Percentiles rank a stretch among this genome's conserved stretches.
phyloP scores from a whole-genome alignment of 2,329 filamentous ascomycete genomes.

The Thelonectria blattea region DNA sequence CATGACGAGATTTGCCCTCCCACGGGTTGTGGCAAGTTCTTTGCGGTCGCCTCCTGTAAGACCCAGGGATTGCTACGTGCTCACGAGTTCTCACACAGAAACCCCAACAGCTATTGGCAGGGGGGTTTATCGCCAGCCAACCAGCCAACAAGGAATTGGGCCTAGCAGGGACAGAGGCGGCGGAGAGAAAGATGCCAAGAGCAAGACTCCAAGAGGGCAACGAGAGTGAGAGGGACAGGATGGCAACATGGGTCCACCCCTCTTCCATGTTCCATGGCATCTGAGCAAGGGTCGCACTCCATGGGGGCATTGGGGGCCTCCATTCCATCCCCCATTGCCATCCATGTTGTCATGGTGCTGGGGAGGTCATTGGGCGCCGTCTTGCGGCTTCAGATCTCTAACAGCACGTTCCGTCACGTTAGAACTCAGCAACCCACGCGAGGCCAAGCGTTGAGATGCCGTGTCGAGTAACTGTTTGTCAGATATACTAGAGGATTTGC shows the following conservation, averaged over 20 bases:
- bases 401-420: constrained; percentile 3
- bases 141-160: constrained; percentile 1
- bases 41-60: not conserved
- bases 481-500: constrained; percentile 15
- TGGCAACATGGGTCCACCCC: constrained; percentile 11
- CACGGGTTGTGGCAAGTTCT: not conserved
- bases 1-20: not conserved
- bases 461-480: constrained; percentile 14
- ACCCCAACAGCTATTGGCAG: not conserved
- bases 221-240: constrained; percentile 5
- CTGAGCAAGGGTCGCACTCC: constrained; percentile 15
- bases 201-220: not conserved
- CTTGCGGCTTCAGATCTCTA: constrained; percentile 2
- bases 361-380: constrained; percentile 4
- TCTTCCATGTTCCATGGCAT: constrained; percentile 10
- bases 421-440: not conserved
- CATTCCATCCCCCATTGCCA: constrained; percentile 13
- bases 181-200: constrained; percentile 7
- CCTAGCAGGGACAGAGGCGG: not conserved
- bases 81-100: not conserved
- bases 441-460: constrained; percentile 11
- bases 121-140: constrained; percentile 17
- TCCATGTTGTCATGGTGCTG: constrained; percentile 15
- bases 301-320: constrained; percentile 16
- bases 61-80: not conserved